phyloP scores from a whole-genome alignment of 2,329 filamentous ascomycete species.

The Torrubiellomyces zombiae region DNA sequence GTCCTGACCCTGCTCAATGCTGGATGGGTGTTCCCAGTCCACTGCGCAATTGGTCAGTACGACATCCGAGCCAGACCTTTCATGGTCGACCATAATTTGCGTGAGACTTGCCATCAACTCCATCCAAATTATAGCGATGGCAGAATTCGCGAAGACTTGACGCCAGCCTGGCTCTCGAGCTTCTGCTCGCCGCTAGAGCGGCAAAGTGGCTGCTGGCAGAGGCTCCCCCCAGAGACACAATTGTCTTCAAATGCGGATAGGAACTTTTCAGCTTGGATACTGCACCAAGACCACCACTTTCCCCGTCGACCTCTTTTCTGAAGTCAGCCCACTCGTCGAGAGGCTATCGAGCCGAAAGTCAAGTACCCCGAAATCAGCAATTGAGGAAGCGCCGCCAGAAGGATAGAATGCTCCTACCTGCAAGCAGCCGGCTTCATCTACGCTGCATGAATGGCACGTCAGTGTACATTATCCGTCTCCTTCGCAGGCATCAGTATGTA shows the following conservation, averaged over 20 bases:
- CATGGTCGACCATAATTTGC: no score
- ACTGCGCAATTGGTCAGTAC: no score
- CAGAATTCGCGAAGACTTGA: slow-evolving; percentile 35
- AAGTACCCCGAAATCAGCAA: no score
- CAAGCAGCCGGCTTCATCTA: no score
- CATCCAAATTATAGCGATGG: slow-evolving; percentile 40
- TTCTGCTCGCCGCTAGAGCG: slow-evolving; percentile 30
- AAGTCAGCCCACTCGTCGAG: slow-evolving; percentile 49
- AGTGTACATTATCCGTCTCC: no score
- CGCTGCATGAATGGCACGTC: no score
- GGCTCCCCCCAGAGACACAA: slow-evolving; percentile 51
- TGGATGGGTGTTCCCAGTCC: slow-evolving; percentile 51
- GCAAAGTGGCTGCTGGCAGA: slow-evolving; percentile 45
- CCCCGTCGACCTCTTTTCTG: slow-evolving; percentile 41
- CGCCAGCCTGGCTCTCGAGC: slow-evolving; percentile 35
- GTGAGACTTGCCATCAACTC: slow-evolving; percentile 51
- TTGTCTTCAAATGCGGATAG: slow-evolving; percentile 37
- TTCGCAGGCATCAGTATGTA: no score
- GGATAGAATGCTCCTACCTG: no score
- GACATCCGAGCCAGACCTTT: no score
- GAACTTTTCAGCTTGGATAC: slow-evolving; percentile 39
- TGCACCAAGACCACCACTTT: slow-evolving; percentile 41
- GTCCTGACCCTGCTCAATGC: slow-evolving; percentile 34
- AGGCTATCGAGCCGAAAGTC: slow-evolving; percentile 9
- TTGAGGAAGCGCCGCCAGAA: no score